A percentile compares a stretch with the other conserved stretches of the same genome.
phyloP scores from a whole-genome alignment of 305 asterid genomes.

The Fraxinus angustifolia region DNA sequence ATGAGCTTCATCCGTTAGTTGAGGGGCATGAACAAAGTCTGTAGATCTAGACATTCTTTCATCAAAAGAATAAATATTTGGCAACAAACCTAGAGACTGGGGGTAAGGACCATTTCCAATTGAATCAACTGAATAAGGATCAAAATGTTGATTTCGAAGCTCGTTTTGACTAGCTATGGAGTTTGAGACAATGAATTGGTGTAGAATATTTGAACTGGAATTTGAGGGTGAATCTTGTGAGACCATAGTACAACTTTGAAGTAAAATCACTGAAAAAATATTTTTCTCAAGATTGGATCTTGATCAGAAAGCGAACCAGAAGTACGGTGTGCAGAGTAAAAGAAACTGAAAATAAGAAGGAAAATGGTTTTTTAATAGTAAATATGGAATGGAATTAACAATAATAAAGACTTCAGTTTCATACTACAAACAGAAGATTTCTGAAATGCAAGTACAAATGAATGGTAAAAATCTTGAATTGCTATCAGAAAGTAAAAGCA shows the following conservation, averaged over 20 bases:
- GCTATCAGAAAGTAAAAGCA: conserved; percentile 1
- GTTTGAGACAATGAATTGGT: conserved; percentile 54
- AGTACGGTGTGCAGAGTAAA: not conserved
- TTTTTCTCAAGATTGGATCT: conserved; percentile 13
- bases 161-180: conserved; percentile 44
- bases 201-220: conserved; percentile 54
- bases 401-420: not conserved
- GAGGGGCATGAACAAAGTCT: conserved; percentile 36
- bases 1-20: conserved; percentile 34
- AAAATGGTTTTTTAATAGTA: not conserved
- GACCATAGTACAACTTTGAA: conserved; percentile 42
- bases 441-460: conserved; percentile 26
- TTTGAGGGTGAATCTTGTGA: conserved; percentile 60
- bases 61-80: conserved; percentile 30
- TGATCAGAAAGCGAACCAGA: conserved; percentile 9
- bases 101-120: conserved; percentile 26
- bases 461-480: conserved; percentile 17
- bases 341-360: not conserved
- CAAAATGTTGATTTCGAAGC: conserved; percentile 40
- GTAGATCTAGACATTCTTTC: conserved; percentile 37
- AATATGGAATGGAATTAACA: not conserved
- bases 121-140: conserved; percentile 36
- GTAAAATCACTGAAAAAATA: not conserved
- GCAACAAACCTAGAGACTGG: conserved; percentile 32
- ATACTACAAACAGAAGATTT: conserved; percentile 7